Evolutionary conservation across 352 stramenopile species (phyloP).

Genomic region (Globisporangium rhizosaccharum): DNA sequence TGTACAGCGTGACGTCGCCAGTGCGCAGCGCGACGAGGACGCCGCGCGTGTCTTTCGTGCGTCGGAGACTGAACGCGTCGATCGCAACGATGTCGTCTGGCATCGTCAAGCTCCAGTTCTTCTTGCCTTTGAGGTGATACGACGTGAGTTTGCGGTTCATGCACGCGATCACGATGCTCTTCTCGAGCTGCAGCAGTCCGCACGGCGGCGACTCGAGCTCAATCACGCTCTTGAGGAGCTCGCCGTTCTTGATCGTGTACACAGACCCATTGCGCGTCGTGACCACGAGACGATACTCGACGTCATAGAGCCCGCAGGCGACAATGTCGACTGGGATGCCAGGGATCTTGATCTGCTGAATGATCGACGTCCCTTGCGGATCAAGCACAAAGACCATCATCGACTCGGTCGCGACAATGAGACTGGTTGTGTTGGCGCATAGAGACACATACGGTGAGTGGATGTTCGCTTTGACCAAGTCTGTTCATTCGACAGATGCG

Average conservation of each 20-base stretch:
- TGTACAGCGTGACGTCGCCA: conserved; percentile 85
- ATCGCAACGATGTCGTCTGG: conserved; percentile 80
- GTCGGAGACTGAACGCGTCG: conserved; percentile 60
- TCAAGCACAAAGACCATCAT: conserved; percentile 77
- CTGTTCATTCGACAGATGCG: background rate
- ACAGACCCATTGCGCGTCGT: conserved; percentile 83
- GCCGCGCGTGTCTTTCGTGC: conserved; percentile 70
- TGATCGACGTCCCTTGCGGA: conserved; percentile 62
- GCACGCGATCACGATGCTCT: conserved; percentile 83
- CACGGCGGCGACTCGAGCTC: conserved; percentile 79
- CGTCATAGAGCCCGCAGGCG: conserved; percentile 60
- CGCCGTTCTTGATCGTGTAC: conserved; percentile 90
- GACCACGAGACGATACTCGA: conserved; percentile 84
- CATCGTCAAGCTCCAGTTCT: conserved; percentile 88
- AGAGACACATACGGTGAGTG: too few relatives aligned
- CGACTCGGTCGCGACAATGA: conserved; percentile 85
- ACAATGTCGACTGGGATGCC: conserved; percentile 76
- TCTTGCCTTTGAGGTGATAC: conserved; percentile 89
- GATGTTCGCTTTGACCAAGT: too few relatives aligned
- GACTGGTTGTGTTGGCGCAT: conserved; percentile 16
- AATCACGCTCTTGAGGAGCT: conserved; percentile 82
- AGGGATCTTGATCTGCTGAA: conserved; percentile 65
- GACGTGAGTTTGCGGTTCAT: conserved; percentile 85
- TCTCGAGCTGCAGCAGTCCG: conserved; percentile 72
- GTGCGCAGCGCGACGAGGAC: conserved; percentile 82